Conservation (phyloP, 2,329 filamentous ascomycete genomes). For the Salinomyces thailandicus region DNA sequence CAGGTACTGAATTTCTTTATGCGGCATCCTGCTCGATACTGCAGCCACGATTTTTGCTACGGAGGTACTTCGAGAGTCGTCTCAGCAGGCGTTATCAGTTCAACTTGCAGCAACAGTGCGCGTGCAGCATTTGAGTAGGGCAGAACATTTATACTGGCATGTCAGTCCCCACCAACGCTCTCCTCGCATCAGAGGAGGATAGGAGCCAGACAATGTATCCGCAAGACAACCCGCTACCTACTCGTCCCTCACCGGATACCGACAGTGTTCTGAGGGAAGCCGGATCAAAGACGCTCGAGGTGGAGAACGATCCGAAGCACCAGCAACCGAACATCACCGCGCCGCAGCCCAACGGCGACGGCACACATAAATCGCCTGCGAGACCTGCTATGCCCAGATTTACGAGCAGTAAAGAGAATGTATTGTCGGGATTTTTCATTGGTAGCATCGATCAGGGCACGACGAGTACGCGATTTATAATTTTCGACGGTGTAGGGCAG, state of each 20-base stretch:
- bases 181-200: not conserved
- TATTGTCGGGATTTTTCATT: slow-evolving; percentile 52
- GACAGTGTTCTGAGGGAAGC: not conserved
- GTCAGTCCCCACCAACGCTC: not conserved
- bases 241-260: not conserved
- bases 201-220: not conserved
- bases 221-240: not conserved
- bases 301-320: not conserved
- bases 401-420: slow-evolving; percentile 25
- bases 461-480: slow-evolving; percentile 79
- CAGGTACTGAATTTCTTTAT: not conserved
- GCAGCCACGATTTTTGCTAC: too few species aligned
- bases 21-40: too few species aligned
- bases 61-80: too few species aligned
- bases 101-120: not conserved
- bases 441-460: slow-evolving; percentile 88
- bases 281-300: not conserved
- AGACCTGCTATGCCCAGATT: slow-evolving; percentile 20
- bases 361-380: not conserved
- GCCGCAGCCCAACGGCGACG: not conserved
- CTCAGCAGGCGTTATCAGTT: too few species aligned
- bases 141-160: not conserved
- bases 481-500: slow-evolving; percentile 71
- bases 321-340: not conserved
- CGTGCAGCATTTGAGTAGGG: too few species aligned